Conservation (phyloP, 495 filamentous ascomycete genomes). For the Daldinia childiae region DNA sequence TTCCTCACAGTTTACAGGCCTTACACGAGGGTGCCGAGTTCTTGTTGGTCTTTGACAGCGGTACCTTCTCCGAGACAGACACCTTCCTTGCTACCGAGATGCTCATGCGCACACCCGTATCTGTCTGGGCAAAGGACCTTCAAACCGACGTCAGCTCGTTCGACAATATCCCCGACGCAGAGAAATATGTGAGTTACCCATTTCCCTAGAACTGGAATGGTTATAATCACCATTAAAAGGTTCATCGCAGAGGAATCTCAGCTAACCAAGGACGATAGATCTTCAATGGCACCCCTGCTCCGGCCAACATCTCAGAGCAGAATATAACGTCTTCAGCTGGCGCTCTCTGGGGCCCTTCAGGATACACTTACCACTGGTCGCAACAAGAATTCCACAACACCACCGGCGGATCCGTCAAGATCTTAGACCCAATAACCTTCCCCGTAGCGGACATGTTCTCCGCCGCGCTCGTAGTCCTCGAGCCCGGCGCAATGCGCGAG, state of each 20-base stretch:
- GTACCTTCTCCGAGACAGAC: slow-evolving; percentile 72
- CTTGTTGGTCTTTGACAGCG: slow-evolving; percentile 75
- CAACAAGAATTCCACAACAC: slow-evolving; percentile 66
- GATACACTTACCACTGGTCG: slow-evolving; percentile 75
- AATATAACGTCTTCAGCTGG: slow-evolving; percentile 70
- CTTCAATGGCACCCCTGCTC: slow-evolving; percentile 71
- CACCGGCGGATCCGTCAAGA: slow-evolving; percentile 72
- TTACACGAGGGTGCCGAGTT: slow-evolving; percentile 73
- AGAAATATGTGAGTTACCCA: slow-evolving; percentile 60
- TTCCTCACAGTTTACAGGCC: slow-evolving; percentile 75
- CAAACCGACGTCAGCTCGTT: slow-evolving; percentile 64
- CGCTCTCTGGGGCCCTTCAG: slow-evolving; percentile 56
- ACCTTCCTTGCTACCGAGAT: slow-evolving; percentile 75
- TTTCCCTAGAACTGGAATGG: neutral
- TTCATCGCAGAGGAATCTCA: neutral
- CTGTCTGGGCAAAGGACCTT: slow-evolving; percentile 72
- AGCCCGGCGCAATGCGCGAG: slow-evolving; percentile 78
- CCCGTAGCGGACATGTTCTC: slow-evolving; percentile 68
- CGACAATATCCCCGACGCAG: slow-evolving; percentile 64
- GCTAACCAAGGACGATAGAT: slow-evolving; percentile 50
- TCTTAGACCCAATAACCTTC: slow-evolving; percentile 71
- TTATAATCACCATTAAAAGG: too few relatives aligned
- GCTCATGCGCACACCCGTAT: slow-evolving; percentile 68
- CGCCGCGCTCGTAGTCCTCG: slow-evolving; percentile 70
- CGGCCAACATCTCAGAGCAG: slow-evolving; percentile 67